phyloP scores from a whole-genome alignment of 768 basidiomycete species.

The Agrocybe praecox region DNA sequence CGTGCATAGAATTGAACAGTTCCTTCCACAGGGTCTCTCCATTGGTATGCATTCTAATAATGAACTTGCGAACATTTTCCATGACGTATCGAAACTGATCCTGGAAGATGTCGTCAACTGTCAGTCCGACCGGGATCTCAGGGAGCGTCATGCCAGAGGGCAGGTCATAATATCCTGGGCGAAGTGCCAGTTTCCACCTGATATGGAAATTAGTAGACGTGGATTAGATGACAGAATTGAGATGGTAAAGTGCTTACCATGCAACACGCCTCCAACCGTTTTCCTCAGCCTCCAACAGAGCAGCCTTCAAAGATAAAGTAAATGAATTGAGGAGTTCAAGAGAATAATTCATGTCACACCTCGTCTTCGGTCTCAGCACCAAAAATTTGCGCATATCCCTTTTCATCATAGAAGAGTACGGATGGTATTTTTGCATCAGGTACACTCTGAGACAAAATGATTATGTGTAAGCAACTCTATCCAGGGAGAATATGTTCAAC shows the following conservation, averaged over 20 bases:
- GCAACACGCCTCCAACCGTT: slow-evolving; percentile 16
- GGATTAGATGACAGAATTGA: too few relatives aligned
- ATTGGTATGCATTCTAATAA: slow-evolving; percentile 8
- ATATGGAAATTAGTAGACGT: neutral
- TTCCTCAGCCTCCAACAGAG: slow-evolving; percentile 9
- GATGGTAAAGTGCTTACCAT: slow-evolving; percentile 18
- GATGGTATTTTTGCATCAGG: slow-evolving; percentile 40
- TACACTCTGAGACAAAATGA: slow-evolving; percentile 2
- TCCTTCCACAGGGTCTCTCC: slow-evolving; percentile 14
- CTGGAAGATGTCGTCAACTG: slow-evolving; percentile 20
- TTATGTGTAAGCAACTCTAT: too few relatives aligned
- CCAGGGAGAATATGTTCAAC: too few relatives aligned
- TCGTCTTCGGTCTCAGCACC: slow-evolving; percentile 21
- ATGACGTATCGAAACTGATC: slow-evolving; percentile 27
- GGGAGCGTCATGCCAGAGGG: slow-evolving; percentile 8
- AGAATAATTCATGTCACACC: slow-evolving; percentile 8
- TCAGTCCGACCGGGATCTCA: slow-evolving; percentile 17
- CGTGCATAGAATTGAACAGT: slow-evolving; percentile 14
- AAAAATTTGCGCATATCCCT: slow-evolving; percentile 3
- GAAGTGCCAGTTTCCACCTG: slow-evolving; percentile 28
- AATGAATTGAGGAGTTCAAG: too few relatives aligned
- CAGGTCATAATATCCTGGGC: slow-evolving; percentile 16
- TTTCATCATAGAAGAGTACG: slow-evolving; percentile 35
- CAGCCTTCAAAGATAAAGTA: too few relatives aligned
- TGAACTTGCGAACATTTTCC: slow-evolving; percentile 16